Percentiles rank a stretch among this genome's conserved stretches.
Conservation (phyloP, 2,329 filamentous ascomycete genomes). For the Apiospora rasikravindrae region DNA sequence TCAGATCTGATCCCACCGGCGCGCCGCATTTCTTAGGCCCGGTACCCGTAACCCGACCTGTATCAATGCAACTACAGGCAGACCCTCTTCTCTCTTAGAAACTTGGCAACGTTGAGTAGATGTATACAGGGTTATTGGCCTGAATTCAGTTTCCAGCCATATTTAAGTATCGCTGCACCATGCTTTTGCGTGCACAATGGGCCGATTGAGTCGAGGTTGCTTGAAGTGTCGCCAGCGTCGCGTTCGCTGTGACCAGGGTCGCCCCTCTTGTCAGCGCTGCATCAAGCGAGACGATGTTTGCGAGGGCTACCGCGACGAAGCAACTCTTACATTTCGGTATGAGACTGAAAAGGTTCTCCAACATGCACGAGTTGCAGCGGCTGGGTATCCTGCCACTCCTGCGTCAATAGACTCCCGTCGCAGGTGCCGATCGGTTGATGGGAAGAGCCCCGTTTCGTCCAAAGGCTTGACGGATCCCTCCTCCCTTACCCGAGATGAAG, state of each 20-base stretch:
- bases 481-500: not conserved
- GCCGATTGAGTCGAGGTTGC: slow-evolving; percentile 17
- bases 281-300: slow-evolving; percentile 44
- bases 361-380: slow-evolving; percentile 24
- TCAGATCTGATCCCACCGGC: not conserved
- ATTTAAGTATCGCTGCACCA: not conserved
- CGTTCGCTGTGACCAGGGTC: slow-evolving; percentile 40
- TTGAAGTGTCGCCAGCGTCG: slow-evolving; percentile 20
- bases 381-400: slow-evolving; percentile 35
- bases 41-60: not conserved
- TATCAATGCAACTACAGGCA: not conserved
- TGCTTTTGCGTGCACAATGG: not conserved
- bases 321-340: slow-evolving; percentile 43
- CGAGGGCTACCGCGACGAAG: slow-evolving; percentile 45
- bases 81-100: not conserved
- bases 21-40: not conserved
- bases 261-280: slow-evolving; percentile 44
- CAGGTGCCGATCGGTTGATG: slow-evolving; percentile 37
- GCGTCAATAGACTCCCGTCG: slow-evolving; percentile 41
- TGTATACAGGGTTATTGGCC: not conserved
- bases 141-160: not conserved
- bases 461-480: not conserved
- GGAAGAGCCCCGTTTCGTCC: not conserved
- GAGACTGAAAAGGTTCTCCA: slow-evolving; percentile 40
- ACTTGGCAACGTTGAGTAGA: not conserved